Conservation (phyloP, 1,284 basidiomycete species). For the Apiotrichum akiyoshidainum region DNA sequence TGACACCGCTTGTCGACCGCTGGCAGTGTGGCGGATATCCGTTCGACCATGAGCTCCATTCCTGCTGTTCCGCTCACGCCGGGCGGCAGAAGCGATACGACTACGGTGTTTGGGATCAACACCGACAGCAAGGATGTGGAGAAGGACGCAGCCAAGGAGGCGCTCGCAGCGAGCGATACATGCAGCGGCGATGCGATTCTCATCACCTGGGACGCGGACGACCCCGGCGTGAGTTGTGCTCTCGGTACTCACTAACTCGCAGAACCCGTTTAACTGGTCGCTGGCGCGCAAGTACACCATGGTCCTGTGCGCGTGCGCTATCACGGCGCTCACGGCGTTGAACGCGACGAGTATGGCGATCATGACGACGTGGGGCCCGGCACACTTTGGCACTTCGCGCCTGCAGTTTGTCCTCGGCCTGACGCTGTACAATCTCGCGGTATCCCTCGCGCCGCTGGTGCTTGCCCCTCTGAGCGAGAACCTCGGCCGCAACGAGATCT, state of each 20-base stretch:
- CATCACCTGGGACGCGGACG: constrained; percentile 31
- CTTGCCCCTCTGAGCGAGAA: constrained; percentile 47
- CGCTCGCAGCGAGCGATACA: neutral
- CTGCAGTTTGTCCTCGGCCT: constrained; percentile 26
- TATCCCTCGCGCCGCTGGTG: constrained; percentile 41
- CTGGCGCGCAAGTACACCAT: constrained; percentile 28
- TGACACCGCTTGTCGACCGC: no score
- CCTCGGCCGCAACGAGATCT: constrained; percentile 41
- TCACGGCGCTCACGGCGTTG: constrained; percentile 29
- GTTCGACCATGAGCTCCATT: no score
- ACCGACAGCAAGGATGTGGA: neutral
- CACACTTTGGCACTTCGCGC: constrained; percentile 29
- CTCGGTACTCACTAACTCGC: no score
- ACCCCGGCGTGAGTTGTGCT: constrained; percentile 35
- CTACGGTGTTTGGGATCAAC: no score
- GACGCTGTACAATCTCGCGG: constrained; percentile 33
- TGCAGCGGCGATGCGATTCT: constrained; percentile 2
- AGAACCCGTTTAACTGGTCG: constrained; percentile 44
- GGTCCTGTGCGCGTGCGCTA: constrained; percentile 26
- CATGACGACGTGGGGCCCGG: constrained; percentile 30
- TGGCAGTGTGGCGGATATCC: no score
- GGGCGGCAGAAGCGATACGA: no score
- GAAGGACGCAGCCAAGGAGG: neutral
- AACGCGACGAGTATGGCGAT: constrained; percentile 32
- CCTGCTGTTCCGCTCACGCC: no score